Percentiles rank a stretch among this genome's conserved stretches.
These are phyloP conservation scores for Russula earlei DNA, from an alignment of 768 basidiomycete genomes.

Conservation along the genomic window DNA sequence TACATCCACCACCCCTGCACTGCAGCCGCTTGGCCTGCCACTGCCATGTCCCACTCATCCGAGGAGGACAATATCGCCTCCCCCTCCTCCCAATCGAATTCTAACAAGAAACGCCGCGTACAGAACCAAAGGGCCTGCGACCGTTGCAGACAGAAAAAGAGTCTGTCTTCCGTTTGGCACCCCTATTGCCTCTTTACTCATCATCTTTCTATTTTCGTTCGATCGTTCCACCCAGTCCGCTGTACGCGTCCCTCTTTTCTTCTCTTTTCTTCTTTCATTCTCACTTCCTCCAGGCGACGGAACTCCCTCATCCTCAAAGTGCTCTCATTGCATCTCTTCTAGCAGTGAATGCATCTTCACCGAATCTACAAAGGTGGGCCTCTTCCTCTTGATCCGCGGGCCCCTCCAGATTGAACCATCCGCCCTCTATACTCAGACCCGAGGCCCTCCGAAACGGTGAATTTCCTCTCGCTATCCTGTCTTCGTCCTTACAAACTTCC, in stretches of 20 bases:
- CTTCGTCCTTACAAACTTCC: neutral
- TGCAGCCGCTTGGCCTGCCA: neutral
- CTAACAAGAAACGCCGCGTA: conserved; percentile 15
- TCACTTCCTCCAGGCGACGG: conserved; percentile 12
- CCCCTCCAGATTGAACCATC: neutral
- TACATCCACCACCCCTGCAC: too few species aligned
- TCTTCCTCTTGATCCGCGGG: too few species aligned
- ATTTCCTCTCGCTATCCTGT: neutral
- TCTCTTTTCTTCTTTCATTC: neutral
- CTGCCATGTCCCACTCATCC: conserved; percentile 12
- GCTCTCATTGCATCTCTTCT: conserved; percentile 9
- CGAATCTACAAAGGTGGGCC: conserved; percentile 14
- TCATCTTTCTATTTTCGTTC: neutral
- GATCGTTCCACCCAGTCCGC: conserved; percentile 12
- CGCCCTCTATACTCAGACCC: neutral
- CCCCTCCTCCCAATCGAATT: neutral
- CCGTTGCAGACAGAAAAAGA: conserved; percentile 20
- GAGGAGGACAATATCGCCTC: conserved; percentile 1
- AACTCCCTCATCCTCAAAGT: neutral
- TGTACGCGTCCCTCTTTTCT: conserved; percentile 3
- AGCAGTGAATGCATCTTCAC: conserved; percentile 13
- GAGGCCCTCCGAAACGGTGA: conserved; percentile 20
- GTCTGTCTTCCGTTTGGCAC: conserved; percentile 1
- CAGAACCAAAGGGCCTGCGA: conserved; percentile 20
- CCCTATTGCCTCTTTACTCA: neutral